phyloP scores from a whole-genome alignment of 257 asterid species.

The Osmanthus fragrans region DNA sequence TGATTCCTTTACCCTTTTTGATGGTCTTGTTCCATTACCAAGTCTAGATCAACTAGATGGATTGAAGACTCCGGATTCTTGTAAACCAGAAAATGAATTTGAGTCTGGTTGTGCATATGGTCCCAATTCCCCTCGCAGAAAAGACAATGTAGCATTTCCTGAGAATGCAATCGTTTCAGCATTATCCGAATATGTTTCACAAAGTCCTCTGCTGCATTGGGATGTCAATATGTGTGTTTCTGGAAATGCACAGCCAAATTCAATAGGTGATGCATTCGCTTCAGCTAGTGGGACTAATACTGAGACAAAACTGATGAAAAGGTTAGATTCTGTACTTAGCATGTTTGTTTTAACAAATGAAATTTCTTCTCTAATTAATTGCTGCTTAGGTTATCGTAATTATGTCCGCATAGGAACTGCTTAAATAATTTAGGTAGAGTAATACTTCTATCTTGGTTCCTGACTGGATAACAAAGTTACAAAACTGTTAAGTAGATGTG shows the following conservation, averaged over 20 bases:
- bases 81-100: slow-evolving; percentile 43
- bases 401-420: not conserved
- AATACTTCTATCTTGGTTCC: not conserved
- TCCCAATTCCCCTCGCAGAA: slow-evolving; percentile 84
- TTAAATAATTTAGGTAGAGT: not conserved
- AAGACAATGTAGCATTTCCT: slow-evolving; percentile 46
- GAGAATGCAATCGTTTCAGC: slow-evolving; percentile 63
- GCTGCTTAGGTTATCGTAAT: slow-evolving; percentile 7
- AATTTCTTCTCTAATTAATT: slow-evolving; percentile 4
- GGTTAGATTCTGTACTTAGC: slow-evolving; percentile 45
- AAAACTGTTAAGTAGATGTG: not conserved
- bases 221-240: slow-evolving; percentile 37
- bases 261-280: slow-evolving; percentile 31
- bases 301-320: slow-evolving; percentile 45
- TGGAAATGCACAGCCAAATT: slow-evolving; percentile 38
- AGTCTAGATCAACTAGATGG: slow-evolving; percentile 36
- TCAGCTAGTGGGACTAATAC: slow-evolving; percentile 36
- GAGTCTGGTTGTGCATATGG: slow-evolving; percentile 68
- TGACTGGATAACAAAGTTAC: not conserved
- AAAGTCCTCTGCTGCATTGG: slow-evolving; percentile 47
- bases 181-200: slow-evolving; percentile 52
- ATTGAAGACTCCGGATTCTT: slow-evolving; percentile 35
- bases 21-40: slow-evolving; percentile 38
- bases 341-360: slow-evolving; percentile 18
- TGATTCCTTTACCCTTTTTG: slow-evolving; percentile 50